These are phyloP conservation scores for Neocatenulostroma microsporum DNA, from an alignment of 2,329 filamentous ascomycete genomes.

Conservation along the genomic window DNA sequence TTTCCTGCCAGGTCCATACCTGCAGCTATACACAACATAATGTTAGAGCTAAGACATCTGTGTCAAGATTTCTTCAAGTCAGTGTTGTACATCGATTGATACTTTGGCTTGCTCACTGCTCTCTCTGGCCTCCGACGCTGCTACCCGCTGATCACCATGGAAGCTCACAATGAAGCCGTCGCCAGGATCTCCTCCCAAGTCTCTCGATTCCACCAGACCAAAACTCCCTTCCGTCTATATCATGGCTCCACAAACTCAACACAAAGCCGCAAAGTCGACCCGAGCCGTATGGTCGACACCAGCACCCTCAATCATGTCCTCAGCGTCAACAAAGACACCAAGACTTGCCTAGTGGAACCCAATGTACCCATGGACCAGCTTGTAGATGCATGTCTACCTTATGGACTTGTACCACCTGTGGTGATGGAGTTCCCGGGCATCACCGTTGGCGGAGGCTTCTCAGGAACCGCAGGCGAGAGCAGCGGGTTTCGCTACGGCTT, in stretches of 20 bases:
- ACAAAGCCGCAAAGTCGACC: slow-evolving; percentile 35
- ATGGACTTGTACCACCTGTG: slow-evolving; percentile 54
- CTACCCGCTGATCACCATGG: no score
- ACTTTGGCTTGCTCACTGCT: no score
- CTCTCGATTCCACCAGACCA: slow-evolving; percentile 39
- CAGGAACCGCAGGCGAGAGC: slow-evolving; percentile 60
- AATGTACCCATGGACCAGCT: slow-evolving; percentile 63
- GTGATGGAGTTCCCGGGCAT: slow-evolving; percentile 68
- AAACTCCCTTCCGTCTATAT: slow-evolving; percentile 47
- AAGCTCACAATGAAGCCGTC: slow-evolving; percentile 32
- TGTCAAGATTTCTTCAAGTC: no score
- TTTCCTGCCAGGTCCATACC: no score
- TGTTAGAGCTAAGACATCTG: no score
- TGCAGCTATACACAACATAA: no score
- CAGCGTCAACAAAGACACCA: slow-evolving; percentile 33
- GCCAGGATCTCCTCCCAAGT: slow-evolving; percentile 33
- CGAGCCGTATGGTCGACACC: slow-evolving; percentile 41
- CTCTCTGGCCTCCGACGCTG: no score
- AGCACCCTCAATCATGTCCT: slow-evolving; percentile 42
- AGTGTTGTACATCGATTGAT: no score
- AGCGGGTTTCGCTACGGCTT: slow-evolving; percentile 59
- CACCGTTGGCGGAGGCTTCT: slow-evolving; percentile 58
- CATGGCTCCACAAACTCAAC: slow-evolving; percentile 47
- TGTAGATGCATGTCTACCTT: slow-evolving; percentile 48
- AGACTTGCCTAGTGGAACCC: slow-evolving; percentile 52